Conservation (phyloP, 192 early-diverging fungal species). For the Pecoramyces ruminantium region DNA sequence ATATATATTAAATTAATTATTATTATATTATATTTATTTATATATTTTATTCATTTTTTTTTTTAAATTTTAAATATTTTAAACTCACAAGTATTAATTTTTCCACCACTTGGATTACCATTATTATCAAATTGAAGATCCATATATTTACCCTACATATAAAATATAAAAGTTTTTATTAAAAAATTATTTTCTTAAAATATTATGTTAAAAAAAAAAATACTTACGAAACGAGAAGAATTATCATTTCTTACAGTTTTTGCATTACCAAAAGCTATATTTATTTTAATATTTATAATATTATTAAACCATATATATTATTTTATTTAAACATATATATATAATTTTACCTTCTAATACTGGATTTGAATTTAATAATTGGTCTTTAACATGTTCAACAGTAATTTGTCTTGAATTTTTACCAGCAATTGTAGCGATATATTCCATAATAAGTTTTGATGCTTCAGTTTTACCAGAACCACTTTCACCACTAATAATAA, state of each 20-base stretch:
- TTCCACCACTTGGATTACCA: slow-evolving; percentile 5
- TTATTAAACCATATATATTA: too few relatives aligned
- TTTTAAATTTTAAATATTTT: too few relatives aligned
- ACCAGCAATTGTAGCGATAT: background rate
- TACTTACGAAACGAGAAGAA: slow-evolving; percentile 27
- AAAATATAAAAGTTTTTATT: too few relatives aligned
- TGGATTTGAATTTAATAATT: background rate
- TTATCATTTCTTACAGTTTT: slow-evolving; percentile 38
- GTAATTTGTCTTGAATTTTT: background rate
- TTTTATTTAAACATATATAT: too few relatives aligned
- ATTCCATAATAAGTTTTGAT: slow-evolving; percentile 36
- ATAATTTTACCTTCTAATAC: background rate
- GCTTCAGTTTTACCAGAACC: slow-evolving; percentile 75
- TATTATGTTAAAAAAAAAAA: too few relatives aligned
- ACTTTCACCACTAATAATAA: slow-evolving; percentile 48
- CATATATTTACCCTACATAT: slow-evolving; percentile 23
- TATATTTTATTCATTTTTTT: too few relatives aligned
- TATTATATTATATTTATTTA: too few relatives aligned
- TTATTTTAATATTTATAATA: too few relatives aligned
- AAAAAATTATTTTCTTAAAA: too few relatives aligned
- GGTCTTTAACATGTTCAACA: background rate
- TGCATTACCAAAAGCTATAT: slow-evolving; percentile 16
- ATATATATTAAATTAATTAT: too few relatives aligned
- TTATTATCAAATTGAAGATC: slow-evolving; percentile 23
- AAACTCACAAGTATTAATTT: slow-evolving; percentile 12